phyloP scores from a whole-genome alignment of 495 filamentous ascomycete genomes.

The Podospora anserina region DNA sequence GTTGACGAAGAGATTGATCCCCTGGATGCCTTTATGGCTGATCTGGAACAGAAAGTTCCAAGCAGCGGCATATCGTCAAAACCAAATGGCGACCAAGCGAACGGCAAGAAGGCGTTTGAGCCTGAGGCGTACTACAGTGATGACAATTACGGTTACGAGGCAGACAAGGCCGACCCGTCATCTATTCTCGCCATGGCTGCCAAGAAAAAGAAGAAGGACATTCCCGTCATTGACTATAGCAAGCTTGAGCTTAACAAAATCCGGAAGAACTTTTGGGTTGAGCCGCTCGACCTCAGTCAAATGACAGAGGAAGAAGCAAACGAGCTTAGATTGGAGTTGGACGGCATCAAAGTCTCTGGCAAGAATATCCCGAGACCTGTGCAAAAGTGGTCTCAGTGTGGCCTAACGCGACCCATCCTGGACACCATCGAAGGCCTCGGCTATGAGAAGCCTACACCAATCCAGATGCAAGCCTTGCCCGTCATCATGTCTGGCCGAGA shows the following conservation, averaged over 20 bases:
- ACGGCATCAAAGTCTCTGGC: slow-evolving; percentile 89
- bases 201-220: slow-evolving; percentile 96
- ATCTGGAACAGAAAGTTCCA: slow-evolving; percentile 49
- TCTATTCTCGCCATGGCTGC: slow-evolving; percentile 77
- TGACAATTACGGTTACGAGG: slow-evolving; percentile 71
- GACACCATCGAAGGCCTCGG: slow-evolving; percentile 79
- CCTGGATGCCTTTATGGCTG: slow-evolving; percentile 93
- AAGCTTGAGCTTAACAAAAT: slow-evolving; percentile 84
- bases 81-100: slow-evolving; percentile 37
- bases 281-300: slow-evolving; percentile 75
- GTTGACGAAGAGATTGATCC: slow-evolving; percentile 82
- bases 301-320: slow-evolving; percentile 85
- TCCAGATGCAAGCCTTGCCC: slow-evolving; percentile 93
- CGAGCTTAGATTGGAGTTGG: slow-evolving; percentile 78
- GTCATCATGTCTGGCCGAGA: slow-evolving; percentile 95
- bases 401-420: slow-evolving; percentile 79
- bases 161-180: slow-evolving; percentile 73
- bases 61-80: slow-evolving; percentile 31
- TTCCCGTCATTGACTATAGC: slow-evolving; percentile 77
- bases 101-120: slow-evolving; percentile 51
- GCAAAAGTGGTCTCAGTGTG: slow-evolving; percentile 94
- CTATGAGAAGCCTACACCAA: slow-evolving; percentile 87
- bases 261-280: slow-evolving; percentile 89
- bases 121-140: slow-evolving; percentile 84
- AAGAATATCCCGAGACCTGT: slow-evolving; percentile 88